phyloP scores from a whole-genome alignment of 1,139 yeast genomes.

The Taphrina sp. region DNA sequence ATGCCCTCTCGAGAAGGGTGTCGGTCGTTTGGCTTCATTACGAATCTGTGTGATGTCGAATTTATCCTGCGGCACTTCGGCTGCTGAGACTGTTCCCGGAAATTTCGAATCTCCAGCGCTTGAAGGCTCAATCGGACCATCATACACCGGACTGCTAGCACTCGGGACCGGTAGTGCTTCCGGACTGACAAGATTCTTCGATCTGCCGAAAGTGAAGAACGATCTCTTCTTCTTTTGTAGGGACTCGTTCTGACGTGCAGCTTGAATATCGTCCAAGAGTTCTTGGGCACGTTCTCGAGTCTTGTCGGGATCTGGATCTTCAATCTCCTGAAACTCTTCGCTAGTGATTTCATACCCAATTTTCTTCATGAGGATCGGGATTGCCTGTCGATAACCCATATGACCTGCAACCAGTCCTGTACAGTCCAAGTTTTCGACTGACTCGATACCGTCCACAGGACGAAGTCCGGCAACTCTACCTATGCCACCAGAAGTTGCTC shows the following conservation, averaged over 20 bases:
- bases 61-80: background rate
- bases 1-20: background rate
- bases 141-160: background rate
- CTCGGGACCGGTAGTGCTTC: conserved; percentile 23
- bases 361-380: conserved; percentile 70
- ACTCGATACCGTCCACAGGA: conserved; percentile 60
- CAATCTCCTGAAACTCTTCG: conserved; percentile 93
- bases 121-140: background rate
- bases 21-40: conserved; percentile 7
- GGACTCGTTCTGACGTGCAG: conserved; percentile 45
- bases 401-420: conserved; percentile 89
- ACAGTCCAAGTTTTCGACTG: conserved; percentile 80
- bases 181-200: conserved; percentile 26
- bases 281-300: conserved; percentile 52
- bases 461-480: conserved; percentile 88
- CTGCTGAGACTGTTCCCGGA: background rate
- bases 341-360: conserved; percentile 79
- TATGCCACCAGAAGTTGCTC: conserved; percentile 95
- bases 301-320: conserved; percentile 91
- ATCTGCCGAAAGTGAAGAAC: conserved; percentile 16
- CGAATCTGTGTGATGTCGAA: conserved; percentile 25
- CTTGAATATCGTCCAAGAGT: conserved; percentile 41
- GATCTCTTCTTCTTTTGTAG: conserved; percentile 32
- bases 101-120: background rate
- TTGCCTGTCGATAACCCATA: conserved; percentile 91